Percentiles rank a stretch among this genome's conserved stretches.
These are phyloP conservation scores for Thecaphora thlaspeos DNA, from an alignment of 1,284 basidiomycete species.

Conservation along the genomic window DNA sequence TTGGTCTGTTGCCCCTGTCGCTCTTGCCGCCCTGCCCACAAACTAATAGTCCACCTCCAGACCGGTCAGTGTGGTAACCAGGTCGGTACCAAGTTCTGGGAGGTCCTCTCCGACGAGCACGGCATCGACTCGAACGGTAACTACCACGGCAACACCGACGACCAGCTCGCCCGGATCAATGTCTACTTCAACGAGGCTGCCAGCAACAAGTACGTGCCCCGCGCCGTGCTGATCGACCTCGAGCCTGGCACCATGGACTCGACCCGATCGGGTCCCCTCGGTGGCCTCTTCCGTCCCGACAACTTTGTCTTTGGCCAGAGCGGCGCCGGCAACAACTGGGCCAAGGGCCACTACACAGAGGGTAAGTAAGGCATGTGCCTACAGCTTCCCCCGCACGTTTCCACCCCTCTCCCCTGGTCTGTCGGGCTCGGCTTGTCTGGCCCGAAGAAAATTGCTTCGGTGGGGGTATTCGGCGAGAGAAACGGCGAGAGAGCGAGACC, in stretches of 20 bases:
- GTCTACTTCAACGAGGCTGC: slow-evolving; percentile 58
- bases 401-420: no score
- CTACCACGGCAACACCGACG: slow-evolving; percentile 88
- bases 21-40: no score
- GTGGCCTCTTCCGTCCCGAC: slow-evolving; percentile 80
- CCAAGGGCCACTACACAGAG: slow-evolving; percentile 65
- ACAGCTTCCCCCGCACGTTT: no score
- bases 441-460: no score
- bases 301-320: slow-evolving; percentile 67
- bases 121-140: slow-evolving; percentile 84
- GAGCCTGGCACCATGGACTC: slow-evolving; percentile 84
- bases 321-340: slow-evolving; percentile 87
- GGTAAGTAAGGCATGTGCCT: slow-evolving; percentile 25
- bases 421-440: no score
- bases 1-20: no score
- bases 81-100: slow-evolving; percentile 90
- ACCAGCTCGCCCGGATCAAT: slow-evolving; percentile 91
- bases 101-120: slow-evolving; percentile 93
- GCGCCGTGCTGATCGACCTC: slow-evolving; percentile 84
- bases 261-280: slow-evolving; percentile 67
- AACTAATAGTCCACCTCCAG: slow-evolving; percentile 57
- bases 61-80: slow-evolving; percentile 59
- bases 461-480: no score
- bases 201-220: slow-evolving; percentile 80
- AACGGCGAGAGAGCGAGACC: background rate